phyloP scores from a whole-genome alignment of 2,329 filamentous ascomycete genomes.

The Colletotrichum sp. region DNA sequence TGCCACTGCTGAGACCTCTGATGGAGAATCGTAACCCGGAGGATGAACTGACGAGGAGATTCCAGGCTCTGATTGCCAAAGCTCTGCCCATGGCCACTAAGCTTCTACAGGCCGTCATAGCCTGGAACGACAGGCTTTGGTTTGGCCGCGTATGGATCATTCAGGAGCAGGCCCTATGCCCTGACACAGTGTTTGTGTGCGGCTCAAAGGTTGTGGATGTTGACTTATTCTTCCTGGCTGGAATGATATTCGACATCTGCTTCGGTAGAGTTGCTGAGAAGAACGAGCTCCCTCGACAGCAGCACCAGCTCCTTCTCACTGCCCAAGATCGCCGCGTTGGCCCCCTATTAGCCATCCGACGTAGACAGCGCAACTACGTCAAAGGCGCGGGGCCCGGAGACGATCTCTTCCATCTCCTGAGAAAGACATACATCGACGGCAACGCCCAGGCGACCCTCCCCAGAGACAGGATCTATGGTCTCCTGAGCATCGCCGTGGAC shows the following conservation, averaged over 20 bases:
- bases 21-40: not conserved
- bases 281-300: not conserved
- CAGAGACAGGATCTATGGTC: constrained; percentile 27
- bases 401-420: constrained; percentile 21
- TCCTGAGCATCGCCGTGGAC: constrained; percentile 25
- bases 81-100: not conserved
- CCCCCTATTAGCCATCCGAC: not conserved
- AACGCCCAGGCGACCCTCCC: constrained; percentile 20
- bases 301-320: not conserved
- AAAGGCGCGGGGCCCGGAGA: constrained; percentile 22
- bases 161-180: constrained; percentile 32
- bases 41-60: constrained; percentile 25
- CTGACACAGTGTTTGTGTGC: constrained; percentile 28
- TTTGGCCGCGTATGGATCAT: constrained; percentile 33
- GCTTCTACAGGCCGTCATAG: not conserved
- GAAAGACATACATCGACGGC: constrained; percentile 22
- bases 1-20: not conserved
- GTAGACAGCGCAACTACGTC: constrained; percentile 4
- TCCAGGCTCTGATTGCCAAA: not conserved
- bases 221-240: constrained; percentile 28
- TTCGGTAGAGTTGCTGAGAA: not conserved
- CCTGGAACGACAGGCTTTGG: constrained; percentile 24
- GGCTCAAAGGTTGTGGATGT: constrained; percentile 28
- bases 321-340: not conserved
- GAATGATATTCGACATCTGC: constrained; percentile 20